Evolutionary conservation across 2,329 filamentous ascomycete species (phyloP).

Genomic region (Microsporum canis): DNA sequence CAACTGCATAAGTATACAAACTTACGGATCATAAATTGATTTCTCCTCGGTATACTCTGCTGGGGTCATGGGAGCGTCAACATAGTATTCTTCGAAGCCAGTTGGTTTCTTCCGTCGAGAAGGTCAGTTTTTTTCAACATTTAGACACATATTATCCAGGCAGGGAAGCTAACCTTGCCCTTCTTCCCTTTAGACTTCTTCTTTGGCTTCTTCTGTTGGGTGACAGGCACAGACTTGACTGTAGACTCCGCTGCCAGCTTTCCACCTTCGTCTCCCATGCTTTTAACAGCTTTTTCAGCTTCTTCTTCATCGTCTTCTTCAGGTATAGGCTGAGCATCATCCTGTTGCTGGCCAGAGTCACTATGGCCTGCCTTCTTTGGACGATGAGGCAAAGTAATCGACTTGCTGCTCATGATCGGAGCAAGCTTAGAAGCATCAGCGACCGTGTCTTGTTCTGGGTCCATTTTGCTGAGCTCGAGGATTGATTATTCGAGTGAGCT

Average conservation of each 20-base stretch:
- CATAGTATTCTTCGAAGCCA: slow-evolving; percentile 70
- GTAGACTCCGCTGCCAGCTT: background rate
- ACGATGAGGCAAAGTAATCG: background rate
- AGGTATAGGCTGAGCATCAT: background rate
- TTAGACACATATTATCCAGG: background rate
- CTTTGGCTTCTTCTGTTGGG: slow-evolving; percentile 21
- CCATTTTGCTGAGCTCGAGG: background rate
- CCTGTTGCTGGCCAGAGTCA: background rate
- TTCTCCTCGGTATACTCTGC: slow-evolving; percentile 55
- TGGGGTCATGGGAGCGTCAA: slow-evolving; percentile 67
- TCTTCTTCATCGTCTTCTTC: background rate
- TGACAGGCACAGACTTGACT: background rate
- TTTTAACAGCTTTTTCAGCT: background rate
- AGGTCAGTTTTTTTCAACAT: slow-evolving; percentile 1
- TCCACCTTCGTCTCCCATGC: background rate
- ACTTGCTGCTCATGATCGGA: background rate
- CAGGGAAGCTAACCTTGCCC: slow-evolving; percentile 4
- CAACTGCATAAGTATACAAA: slow-evolving; percentile 7
- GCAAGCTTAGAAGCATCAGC: background rate
- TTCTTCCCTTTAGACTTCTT: slow-evolving; percentile 29
- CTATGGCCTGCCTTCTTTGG: background rate
- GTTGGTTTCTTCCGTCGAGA: slow-evolving; percentile 37
- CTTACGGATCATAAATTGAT: slow-evolving; percentile 56
- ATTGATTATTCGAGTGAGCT: background rate
- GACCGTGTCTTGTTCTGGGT: background rate